phyloP scores from a whole-genome alignment of 2,329 filamentous ascomycete species.

The Beauveria scarabaeidicola region DNA sequence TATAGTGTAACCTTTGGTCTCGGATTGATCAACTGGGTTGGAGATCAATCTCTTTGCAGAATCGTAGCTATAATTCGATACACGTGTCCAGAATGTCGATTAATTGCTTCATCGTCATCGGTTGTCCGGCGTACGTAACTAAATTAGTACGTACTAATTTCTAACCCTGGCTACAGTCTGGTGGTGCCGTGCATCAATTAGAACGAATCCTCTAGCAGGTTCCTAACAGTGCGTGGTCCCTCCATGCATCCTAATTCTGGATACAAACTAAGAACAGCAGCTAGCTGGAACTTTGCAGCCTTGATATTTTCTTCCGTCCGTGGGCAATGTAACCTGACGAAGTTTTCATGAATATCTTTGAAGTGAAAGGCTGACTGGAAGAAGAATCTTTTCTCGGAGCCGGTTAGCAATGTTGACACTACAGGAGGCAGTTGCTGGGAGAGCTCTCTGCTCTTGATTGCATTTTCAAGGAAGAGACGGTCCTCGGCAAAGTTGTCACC shows the following conservation, averaged over 20 bases:
- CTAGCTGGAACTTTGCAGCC: not conserved
- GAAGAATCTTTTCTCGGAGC: not conserved
- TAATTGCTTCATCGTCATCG: too few species aligned
- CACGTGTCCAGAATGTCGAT: too few species aligned
- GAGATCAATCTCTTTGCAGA: too few species aligned
- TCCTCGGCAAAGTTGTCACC: not conserved
- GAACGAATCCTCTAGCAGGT: not conserved
- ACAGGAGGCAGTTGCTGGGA: not conserved
- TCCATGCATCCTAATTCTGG: conserved; percentile 1
- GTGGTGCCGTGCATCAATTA: too few species aligned
- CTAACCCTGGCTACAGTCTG: too few species aligned
- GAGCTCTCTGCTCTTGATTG: not conserved
- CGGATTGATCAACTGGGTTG: too few species aligned
- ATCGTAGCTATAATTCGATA: too few species aligned
- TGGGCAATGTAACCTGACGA: not conserved
- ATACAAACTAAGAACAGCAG: not conserved
- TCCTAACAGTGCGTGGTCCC: not conserved
- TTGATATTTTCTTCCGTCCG: not conserved
- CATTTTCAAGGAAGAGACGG: not conserved
- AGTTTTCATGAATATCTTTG: not conserved
- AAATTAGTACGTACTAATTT: too few species aligned
- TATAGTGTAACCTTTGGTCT: too few species aligned
- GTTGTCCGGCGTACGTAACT: too few species aligned
- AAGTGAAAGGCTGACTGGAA: conserved; percentile 7
- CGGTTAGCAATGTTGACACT: not conserved